These are phyloP conservation scores for Firmiana major DNA, from an alignment of 345 rosid species.

Conservation along the genomic window DNA sequence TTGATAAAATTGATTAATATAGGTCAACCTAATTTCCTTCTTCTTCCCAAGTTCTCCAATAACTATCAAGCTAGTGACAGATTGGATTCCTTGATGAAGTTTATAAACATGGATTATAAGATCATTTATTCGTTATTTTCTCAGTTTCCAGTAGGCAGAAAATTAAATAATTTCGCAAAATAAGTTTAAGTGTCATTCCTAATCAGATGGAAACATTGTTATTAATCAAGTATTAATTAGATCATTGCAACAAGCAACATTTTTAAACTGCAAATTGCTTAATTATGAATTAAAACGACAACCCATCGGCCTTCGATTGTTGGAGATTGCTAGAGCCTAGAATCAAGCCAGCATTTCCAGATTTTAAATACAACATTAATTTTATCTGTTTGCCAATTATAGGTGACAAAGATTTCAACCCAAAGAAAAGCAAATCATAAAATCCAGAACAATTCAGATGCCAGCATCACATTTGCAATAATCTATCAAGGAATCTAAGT, in stretches of 20 bases:
- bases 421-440: background rate
- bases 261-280: background rate
- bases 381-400: background rate
- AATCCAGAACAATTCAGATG: background rate
- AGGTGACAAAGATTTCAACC: background rate
- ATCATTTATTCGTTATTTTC: too few relatives aligned
- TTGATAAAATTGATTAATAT: too few relatives aligned
- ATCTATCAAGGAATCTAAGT: background rate
- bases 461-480: background rate
- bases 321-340: background rate
- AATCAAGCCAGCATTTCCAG: too few relatives aligned
- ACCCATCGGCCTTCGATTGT: background rate
- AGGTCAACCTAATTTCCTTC: too few relatives aligned
- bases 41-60: background rate
- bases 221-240: background rate
- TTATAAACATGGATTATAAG: too few relatives aligned
- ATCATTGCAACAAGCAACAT: background rate
- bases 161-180: too few relatives aligned
- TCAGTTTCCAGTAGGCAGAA: too few relatives aligned
- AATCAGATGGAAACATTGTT: background rate
- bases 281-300: background rate
- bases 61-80: background rate
- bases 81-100: too few relatives aligned
- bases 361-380: background rate
- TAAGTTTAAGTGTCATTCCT: background rate